Evolutionary conservation across 345 rosid genomes (phyloP), one percentile per base, ranked within the genome.

Genomic region (Lenwebbia sp.): DNA sequence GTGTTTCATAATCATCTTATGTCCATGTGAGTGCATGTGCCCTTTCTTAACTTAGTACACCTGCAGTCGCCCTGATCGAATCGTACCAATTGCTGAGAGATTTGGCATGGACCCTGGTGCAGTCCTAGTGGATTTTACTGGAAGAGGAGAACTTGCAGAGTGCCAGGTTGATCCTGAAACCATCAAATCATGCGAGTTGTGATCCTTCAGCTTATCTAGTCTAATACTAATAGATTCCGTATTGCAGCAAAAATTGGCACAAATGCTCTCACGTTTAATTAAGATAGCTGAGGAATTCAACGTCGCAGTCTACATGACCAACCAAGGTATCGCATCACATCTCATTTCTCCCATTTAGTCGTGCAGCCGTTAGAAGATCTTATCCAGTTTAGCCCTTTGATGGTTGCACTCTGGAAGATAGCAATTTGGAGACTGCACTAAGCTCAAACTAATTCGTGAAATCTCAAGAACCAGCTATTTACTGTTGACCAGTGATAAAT

Each of bases 61-160:
- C 83, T 91, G 87, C 88, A 94, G 99, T 89, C 98, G 96, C 13
- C 96, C 98, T 84, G 98, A 96, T 90, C 87, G 98, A 51, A 93
- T 97, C 86, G 93, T 96, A 65, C 94, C 95, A n/a, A 95, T 96
- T 86, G 99, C 99, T 84, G 98, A 97, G 90, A 95, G 99, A 91
- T 97, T 97, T 92, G 99, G 98, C 90, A 95, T 96, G 99, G 99
- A 97, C 86, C 93, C 95, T 81, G 95, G 98, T 88, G 99, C 99
- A 40, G 98, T 97, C 88, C 97, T 97, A 84, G 96, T 95, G 12
- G 98, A 94, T 89, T 94, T 97, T 89, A 94, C 96, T 21, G 98
- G 98, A 84, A 94, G 98, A 90, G 96, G 99, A 56, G 98, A 97
- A 90, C 97, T 97, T 62, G 99, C 98, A 75, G 94, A 95, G 56